A percentile compares a stretch with the other conserved stretches of the same genome.
These are phyloP conservation scores for Penicillium sp. DNA, from an alignment of 2,329 filamentous ascomycete species.

Conservation along the genomic window DNA sequence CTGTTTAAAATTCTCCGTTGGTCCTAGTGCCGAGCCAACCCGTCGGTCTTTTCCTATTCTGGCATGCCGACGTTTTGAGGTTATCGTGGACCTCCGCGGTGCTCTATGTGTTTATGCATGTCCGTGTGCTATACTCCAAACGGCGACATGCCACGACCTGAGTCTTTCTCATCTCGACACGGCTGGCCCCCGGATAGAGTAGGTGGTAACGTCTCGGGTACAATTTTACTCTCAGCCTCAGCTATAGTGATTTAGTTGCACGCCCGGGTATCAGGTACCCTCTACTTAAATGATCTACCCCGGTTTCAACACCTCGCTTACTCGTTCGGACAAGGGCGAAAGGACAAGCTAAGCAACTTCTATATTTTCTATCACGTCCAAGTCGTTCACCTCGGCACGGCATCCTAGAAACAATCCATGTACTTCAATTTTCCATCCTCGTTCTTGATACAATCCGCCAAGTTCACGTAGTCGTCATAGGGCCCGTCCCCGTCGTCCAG, in stretches of 20 bases:
- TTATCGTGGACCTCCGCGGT: not conserved
- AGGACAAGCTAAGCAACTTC: not conserved
- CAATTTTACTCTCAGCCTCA: conserved; percentile 15
- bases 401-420: conserved; percentile 22
- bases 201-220: not conserved
- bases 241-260: not conserved
- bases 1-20: not conserved
- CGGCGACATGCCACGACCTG: conserved; percentile 8
- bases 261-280: not conserved
- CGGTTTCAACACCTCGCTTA: not conserved
- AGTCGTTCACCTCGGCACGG: not conserved
- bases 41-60: not conserved
- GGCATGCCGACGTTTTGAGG: not conserved
- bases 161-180: not conserved
- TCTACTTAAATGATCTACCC: not conserved
- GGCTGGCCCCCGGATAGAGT: not conserved
- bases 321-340: not conserved
- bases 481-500: conserved; percentile 14
- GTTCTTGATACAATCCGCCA: conserved; percentile 24
- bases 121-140: conserved; percentile 2
- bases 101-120: not conserved
- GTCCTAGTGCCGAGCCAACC: not conserved
- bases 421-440: conserved; percentile 18
- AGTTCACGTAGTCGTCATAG: conserved; percentile 13
- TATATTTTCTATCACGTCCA: not conserved